Conservation (phyloP, 2,329 filamentous ascomycete genomes). For the Fonsecaea monophora region DNA sequence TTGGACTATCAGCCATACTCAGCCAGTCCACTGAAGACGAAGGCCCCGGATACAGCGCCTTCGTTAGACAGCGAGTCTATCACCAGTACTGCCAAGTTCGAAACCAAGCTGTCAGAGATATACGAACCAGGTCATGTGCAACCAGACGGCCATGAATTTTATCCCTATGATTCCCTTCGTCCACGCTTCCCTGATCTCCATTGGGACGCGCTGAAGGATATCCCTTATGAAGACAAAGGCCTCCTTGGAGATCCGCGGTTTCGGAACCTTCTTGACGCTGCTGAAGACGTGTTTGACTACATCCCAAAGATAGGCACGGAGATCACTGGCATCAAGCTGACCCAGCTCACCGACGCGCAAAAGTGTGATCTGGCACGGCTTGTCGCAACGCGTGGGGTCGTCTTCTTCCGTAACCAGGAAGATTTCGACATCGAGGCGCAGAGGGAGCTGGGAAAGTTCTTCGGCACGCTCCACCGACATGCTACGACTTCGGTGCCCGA, state of each 20-base stretch:
- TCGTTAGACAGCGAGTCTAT: background rate
- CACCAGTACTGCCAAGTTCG: background rate
- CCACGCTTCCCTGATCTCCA: slow-evolving; percentile 61
- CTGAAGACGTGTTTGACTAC: slow-evolving; percentile 61
- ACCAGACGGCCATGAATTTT: slow-evolving; percentile 55
- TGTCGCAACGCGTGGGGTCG: slow-evolving; percentile 71
- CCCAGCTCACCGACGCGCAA: slow-evolving; percentile 63
- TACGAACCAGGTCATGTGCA: slow-evolving; percentile 59
- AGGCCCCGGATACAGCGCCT: background rate
- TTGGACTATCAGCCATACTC: slow-evolving; percentile 15
- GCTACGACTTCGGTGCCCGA: slow-evolving; percentile 58
- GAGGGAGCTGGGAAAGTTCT: slow-evolving; percentile 69
- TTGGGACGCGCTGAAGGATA: slow-evolving; percentile 58
- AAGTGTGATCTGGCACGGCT: slow-evolving; percentile 71
- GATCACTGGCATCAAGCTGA: slow-evolving; percentile 56
- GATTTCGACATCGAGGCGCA: slow-evolving; percentile 58
- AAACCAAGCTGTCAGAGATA: slow-evolving; percentile 10
- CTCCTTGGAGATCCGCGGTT: slow-evolving; percentile 62
- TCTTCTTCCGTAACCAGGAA: slow-evolving; percentile 72
- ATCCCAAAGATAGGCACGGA: slow-evolving; percentile 48
- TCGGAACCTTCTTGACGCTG: slow-evolving; percentile 58
- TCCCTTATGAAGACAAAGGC: slow-evolving; percentile 62
- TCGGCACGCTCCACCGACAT: slow-evolving; percentile 66
- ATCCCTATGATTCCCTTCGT: slow-evolving; percentile 60
- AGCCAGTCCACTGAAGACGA: background rate